These are phyloP conservation scores for Citrus cavaleriei DNA, from an alignment of 345 rosid genomes.

Conservation along the genomic window DNA sequence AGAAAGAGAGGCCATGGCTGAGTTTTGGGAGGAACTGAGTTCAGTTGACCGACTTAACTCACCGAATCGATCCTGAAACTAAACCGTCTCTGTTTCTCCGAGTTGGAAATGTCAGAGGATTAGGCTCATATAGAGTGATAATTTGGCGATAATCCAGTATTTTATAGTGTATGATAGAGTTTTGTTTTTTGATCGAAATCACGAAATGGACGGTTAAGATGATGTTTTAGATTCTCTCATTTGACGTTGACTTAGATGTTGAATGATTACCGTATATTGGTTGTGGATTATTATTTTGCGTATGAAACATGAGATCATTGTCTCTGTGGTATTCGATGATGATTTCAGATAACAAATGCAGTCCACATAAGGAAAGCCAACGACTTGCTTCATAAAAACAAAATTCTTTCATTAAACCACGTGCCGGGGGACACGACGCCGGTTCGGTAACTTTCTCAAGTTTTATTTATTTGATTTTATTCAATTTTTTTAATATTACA, in stretches of 20 bases:
- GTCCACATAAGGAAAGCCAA: conserved; percentile 5
- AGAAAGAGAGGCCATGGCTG: conserved; percentile 71
- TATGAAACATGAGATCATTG: neutral
- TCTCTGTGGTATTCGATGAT: neutral
- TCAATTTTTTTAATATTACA: too few species aligned
- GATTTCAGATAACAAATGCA: neutral
- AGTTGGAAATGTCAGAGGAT: conserved; percentile 4
- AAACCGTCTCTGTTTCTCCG: conserved; percentile 33
- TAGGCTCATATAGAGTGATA: conserved; percentile 1
- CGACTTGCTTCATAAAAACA: too few species aligned
- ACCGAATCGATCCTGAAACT: neutral
- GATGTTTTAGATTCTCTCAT: too few species aligned
- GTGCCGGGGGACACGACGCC: neutral
- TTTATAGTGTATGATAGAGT: neutral
- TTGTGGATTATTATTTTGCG: neutral
- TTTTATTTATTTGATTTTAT: too few species aligned
- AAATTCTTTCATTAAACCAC: too few species aligned
- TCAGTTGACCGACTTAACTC: conserved; percentile 35
- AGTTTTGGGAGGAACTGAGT: conserved; percentile 30
- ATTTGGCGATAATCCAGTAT: neutral
- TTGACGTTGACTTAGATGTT: neutral
- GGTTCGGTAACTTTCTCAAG: neutral
- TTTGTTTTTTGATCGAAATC: neutral
- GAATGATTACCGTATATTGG: neutral
- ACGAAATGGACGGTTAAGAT: neutral